Base-by-base conservation (phyloP, 495 filamentous ascomycete genomes). In the Podospora appendiculata region DNA sequence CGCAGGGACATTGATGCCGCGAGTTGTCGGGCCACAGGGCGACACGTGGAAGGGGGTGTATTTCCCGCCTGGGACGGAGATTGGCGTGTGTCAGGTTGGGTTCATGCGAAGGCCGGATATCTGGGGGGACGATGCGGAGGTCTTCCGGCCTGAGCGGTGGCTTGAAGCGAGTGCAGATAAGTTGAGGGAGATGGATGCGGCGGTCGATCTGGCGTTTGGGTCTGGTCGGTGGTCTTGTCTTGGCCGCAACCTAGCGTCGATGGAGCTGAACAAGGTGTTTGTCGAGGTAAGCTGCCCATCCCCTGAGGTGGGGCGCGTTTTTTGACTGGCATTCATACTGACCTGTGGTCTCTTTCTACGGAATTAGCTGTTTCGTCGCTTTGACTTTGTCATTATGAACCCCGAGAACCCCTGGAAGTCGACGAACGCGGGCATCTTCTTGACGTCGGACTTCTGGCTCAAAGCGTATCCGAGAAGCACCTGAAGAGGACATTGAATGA, bases 151-250 rank as follows among this genome's bases (percentile, higher is more conserved):
- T 0, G 65, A 68, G 51, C 52, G 71, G 12, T 74, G 72, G 72
- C 39, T 76, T 3, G 77, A 80, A 52, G 70, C 47, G 41, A 61
- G 67, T 12, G 71, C 75, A 52, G 63, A 61, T 44, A 68, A 65
- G n/a, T 70, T 65, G 9, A 58, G 68, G 56, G 76, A 70, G 41
- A 78, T 76, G 56, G 79, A 76, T 45, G 68, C 45, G 41, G 57
- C 59, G 59, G 73, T 77, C 47, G 73, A 73, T 40, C 61, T 82
- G 52, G 69, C 63, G 1, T 83, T 83, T 64, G 79, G 78, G 25
- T 75, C 75, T 61, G 79, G 79, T 35, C 59, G 76, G 11, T 64
- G 78, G 41, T 67, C 72, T 10, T 84, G 81, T 57, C 51, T 82
- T 45, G 80, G 80, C 0, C 72, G 63, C 53, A 70, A 74, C 55